Percentiles rank a stretch among this genome's conserved stretches.
Conservation (phyloP, 1,284 basidiomycete genomes). For the Tranzscheliella williamsii region DNA sequence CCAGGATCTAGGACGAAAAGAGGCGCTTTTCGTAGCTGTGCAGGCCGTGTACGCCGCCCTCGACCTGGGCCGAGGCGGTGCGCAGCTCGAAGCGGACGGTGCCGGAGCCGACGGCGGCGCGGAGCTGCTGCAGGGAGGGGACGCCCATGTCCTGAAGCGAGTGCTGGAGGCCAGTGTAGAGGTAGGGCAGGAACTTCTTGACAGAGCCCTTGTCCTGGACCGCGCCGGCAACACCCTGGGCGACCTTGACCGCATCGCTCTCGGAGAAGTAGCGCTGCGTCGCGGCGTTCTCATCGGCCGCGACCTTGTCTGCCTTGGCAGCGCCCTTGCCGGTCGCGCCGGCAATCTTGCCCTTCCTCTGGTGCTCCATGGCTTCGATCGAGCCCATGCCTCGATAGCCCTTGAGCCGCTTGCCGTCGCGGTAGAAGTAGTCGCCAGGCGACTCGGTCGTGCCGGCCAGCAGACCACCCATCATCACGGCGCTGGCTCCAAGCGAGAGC, state of each 20-base stretch:
- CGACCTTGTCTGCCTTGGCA: slow-evolving; percentile 65
- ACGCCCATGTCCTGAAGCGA: slow-evolving; percentile 93
- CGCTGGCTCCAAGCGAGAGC: slow-evolving; percentile 85
- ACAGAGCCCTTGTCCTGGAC: slow-evolving; percentile 97
- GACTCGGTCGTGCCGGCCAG: slow-evolving; percentile 96
- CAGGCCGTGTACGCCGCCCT: slow-evolving; percentile 87
- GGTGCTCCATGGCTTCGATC: slow-evolving; percentile 61
- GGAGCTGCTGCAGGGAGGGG: slow-evolving; percentile 69
- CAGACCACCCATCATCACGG: slow-evolving; percentile 98
- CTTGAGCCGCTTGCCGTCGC: slow-evolving; percentile 98
- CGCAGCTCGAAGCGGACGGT: slow-evolving; percentile 87
- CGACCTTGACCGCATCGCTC: slow-evolving; percentile 90
- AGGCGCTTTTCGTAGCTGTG: slow-evolving; percentile 69
- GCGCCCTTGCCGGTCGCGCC: slow-evolving; percentile 62
- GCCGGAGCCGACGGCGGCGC: slow-evolving; percentile 70
- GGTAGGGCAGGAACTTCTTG: slow-evolving; percentile 82
- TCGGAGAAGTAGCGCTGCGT: slow-evolving; percentile 98
- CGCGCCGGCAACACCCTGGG: slow-evolving; percentile 87
- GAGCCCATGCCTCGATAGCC: slow-evolving; percentile 98
- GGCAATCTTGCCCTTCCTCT: slow-evolving; percentile 50
- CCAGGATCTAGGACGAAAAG: slow-evolving; percentile 63
- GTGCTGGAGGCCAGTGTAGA: slow-evolving; percentile 90
- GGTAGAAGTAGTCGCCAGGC: slow-evolving; percentile 98
- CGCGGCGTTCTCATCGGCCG: slow-evolving; percentile 75
- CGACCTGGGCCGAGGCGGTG: slow-evolving; percentile 91